Evolutionary conservation across 495 filamentous ascomycete species (phyloP).

Genomic region (Neurospora sp.): DNA sequence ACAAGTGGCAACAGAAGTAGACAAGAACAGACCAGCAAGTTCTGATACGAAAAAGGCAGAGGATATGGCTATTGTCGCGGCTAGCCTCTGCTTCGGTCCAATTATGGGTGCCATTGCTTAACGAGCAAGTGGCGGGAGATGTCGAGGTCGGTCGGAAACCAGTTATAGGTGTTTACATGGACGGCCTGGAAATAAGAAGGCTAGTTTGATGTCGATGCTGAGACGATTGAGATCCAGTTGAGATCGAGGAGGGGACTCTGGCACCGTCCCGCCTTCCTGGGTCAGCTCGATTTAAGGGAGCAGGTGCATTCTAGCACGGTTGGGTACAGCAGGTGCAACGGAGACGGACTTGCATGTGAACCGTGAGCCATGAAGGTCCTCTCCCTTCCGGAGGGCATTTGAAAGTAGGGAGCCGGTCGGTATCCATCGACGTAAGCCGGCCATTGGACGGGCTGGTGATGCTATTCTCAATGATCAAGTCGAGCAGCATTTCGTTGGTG

Average conservation of each 20-base stretch:
- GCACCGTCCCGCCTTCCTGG: background rate
- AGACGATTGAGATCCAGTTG: background rate
- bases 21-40: constrained; percentile 43
- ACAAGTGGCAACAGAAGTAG: background rate
- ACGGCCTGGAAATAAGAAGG: background rate
- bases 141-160: background rate
- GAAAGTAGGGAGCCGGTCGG: background rate
- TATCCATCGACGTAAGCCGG: background rate
- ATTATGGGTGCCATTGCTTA: constrained; percentile 23
- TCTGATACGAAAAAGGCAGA: constrained; percentile 76
- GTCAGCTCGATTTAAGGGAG: background rate
- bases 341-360: background rate
- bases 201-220: background rate
- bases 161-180: background rate
- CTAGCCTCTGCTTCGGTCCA: constrained; percentile 48
- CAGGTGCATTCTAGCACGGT: background rate
- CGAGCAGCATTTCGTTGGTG: background rate
- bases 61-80: constrained; percentile 72
- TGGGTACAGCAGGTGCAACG: background rate
- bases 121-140: background rate
- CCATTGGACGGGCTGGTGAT: background rate
- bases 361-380: background rate
- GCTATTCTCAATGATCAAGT: background rate
- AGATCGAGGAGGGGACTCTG: background rate
- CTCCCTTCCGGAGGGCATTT: background rate